Conservation (phyloP, 2,329 filamentous ascomycete genomes). For the Beauveria sp. region DNA sequence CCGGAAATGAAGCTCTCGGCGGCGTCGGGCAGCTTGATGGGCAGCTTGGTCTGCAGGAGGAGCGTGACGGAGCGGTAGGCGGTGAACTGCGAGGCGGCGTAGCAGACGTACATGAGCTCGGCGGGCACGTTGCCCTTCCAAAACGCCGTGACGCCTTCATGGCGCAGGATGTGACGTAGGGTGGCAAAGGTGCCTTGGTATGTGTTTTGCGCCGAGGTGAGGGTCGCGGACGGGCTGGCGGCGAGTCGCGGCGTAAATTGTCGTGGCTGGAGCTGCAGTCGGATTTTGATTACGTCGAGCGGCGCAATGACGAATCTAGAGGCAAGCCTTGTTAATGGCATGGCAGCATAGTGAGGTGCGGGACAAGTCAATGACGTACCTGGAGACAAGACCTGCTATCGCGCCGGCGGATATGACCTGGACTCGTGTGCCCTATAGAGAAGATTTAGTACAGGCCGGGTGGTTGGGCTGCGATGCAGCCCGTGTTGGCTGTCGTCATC, state of each 20-base stretch:
- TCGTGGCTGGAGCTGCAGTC: slow-evolving; percentile 86
- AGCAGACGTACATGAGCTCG: slow-evolving; percentile 87
- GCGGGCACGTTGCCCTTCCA: slow-evolving; percentile 99
- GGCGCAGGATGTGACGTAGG: slow-evolving; percentile 63
- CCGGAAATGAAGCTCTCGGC: slow-evolving; percentile 77
- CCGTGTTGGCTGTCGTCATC: slow-evolving; percentile 8
- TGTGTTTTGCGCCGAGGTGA: slow-evolving; percentile 31
- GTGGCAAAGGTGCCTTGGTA: slow-evolving; percentile 75
- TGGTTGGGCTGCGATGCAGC: not conserved
- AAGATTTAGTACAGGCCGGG: not conserved
- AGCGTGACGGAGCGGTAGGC: slow-evolving; percentile 71
- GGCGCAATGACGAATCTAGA: slow-evolving; percentile 83
- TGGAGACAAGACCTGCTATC: slow-evolving; percentile 76
- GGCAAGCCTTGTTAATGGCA: slow-evolving; percentile 11
- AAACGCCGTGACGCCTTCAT: slow-evolving; percentile 78
- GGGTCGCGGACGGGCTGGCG: slow-evolving; percentile 28
- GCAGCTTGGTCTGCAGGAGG: slow-evolving; percentile 48
- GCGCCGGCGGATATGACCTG: slow-evolving; percentile 51
- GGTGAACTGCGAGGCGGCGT: slow-evolving; percentile 83
- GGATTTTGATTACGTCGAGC: slow-evolving; percentile 96
- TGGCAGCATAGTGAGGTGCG: not conserved
- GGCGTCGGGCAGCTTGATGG: slow-evolving; percentile 48
- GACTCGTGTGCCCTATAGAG: slow-evolving; percentile 42
- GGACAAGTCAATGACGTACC: slow-evolving; percentile 40
- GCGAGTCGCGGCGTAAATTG: slow-evolving; percentile 66